phyloP scores from a whole-genome alignment of 495 filamentous ascomycete genomes.

The Podospora didyma region DNA sequence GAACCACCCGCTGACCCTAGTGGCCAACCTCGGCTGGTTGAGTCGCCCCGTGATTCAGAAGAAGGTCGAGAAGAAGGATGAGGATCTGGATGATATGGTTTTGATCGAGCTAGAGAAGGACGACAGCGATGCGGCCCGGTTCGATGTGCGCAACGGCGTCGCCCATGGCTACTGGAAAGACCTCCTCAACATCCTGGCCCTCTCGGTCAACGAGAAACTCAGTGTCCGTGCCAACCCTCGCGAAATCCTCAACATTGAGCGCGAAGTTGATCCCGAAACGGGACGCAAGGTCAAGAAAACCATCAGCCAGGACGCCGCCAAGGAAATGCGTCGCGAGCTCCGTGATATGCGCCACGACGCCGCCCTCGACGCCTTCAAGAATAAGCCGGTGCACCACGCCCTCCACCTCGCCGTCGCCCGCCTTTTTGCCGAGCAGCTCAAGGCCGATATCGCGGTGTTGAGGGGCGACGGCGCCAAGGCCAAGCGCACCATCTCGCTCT shows the following conservation, averaged over 20 bases:
- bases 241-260: slow-evolving; percentile 28
- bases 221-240: slow-evolving; percentile 21
- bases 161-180: slow-evolving; percentile 51
- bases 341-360: slow-evolving; percentile 24
- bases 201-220: slow-evolving; percentile 35
- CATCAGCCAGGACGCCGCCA: neutral
- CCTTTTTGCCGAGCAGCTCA: slow-evolving; percentile 46
- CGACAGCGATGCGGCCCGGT: slow-evolving; percentile 15
- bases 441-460: slow-evolving; percentile 33
- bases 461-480: slow-evolving; percentile 24
- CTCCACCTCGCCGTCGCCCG: slow-evolving; percentile 43
- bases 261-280: slow-evolving; percentile 1
- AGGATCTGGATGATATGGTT: slow-evolving; percentile 18
- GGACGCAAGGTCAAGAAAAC: too few relatives aligned
- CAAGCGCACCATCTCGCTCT: slow-evolving; percentile 36
- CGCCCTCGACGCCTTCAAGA: slow-evolving; percentile 24
- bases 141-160: slow-evolving; percentile 38
- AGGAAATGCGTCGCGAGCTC: neutral
- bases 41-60: slow-evolving; percentile 42
- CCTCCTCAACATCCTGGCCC: slow-evolving; percentile 43
- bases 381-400: slow-evolving; percentile 33
- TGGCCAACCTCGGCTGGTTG: slow-evolving; percentile 44
- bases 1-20: slow-evolving; percentile 40
- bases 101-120: slow-evolving; percentile 23
- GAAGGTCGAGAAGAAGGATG: slow-evolving; percentile 29